A percentile compares a stretch with the other conserved stretches of the same genome.
These are phyloP conservation scores for Kernera saxatilis DNA, from an alignment of 345 rosid genomes.

Conservation along the genomic window DNA sequence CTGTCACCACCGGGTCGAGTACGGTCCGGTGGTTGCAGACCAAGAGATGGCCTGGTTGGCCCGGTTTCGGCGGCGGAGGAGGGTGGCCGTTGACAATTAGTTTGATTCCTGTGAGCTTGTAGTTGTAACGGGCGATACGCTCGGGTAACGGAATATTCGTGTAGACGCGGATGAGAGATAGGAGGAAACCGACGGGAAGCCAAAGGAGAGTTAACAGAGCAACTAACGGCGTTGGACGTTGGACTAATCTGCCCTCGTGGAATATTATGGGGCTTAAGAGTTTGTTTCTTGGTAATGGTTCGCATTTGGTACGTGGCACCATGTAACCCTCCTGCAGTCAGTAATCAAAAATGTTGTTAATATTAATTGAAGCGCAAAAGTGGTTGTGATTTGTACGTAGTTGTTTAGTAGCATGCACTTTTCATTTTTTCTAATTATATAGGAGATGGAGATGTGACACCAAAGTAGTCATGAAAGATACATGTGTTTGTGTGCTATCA, in stretches of 20 bases:
- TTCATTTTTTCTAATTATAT: slow-evolving; percentile 1
- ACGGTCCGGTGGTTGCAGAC: slow-evolving; percentile 89
- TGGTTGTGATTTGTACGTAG: slow-evolving; percentile 8
- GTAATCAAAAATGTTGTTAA: slow-evolving; percentile 44
- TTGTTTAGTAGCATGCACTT: slow-evolving; percentile 12
- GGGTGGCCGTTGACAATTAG: slow-evolving; percentile 69
- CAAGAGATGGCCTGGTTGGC: slow-evolving; percentile 77
- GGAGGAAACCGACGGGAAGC: slow-evolving; percentile 85
- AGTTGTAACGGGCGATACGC: slow-evolving; percentile 88
- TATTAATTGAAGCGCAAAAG: slow-evolving; percentile 20
- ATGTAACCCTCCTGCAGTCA: slow-evolving; percentile 90
- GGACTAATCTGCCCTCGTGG: slow-evolving; percentile 93
- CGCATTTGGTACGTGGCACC: slow-evolving; percentile 56
- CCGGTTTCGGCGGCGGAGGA: slow-evolving; percentile 69
- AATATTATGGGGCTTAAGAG: slow-evolving; percentile 75
- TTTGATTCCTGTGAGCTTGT: slow-evolving; percentile 82
- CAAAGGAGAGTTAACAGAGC: slow-evolving; percentile 63
- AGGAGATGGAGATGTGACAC: not conserved
- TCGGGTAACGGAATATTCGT: slow-evolving; percentile 86
- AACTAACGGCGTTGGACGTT: slow-evolving; percentile 72
- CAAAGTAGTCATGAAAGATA: slow-evolving; percentile 7
- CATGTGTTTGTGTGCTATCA: not conserved
- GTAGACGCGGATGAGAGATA: slow-evolving; percentile 79
- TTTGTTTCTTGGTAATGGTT: slow-evolving; percentile 69
- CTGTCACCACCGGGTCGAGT: slow-evolving; percentile 72